Evolutionary conservation across 2,329 filamentous ascomycete species (phyloP), one percentile per base, ranked within the genome.

Genomic region (Microsporum canis): DNA sequence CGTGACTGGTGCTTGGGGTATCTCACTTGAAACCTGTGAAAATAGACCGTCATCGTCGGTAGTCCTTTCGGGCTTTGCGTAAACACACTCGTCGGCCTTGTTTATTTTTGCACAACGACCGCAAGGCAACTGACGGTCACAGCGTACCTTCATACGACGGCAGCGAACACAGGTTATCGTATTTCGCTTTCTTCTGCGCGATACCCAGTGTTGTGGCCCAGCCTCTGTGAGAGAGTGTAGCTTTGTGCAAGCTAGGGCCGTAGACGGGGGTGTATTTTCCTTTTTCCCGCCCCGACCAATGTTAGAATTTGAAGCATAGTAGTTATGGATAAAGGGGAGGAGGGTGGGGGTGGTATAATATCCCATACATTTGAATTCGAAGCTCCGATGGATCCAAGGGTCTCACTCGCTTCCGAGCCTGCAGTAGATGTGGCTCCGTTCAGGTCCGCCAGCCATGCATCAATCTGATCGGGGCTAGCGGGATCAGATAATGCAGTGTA

Each of bases 91-190:
- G 5, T 63, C 56, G 23, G 17, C 39, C 14, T 51, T 59, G 17
- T 61, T 61, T 39, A 56, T 63, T 39, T 49, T 58, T 27, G 39
- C 41, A 53, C 61, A 63, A 31, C 60, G 38, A n/a, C 53, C 59
- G 36, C 62, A 63, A 29, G 62, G 62, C 17, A 49, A 56, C 41
- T 57, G 49, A 14, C 62, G 56, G 45, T 63, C 60, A 27, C 62
- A 63, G 36, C 59, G 61, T 23, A 63, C 60, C 43, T 63, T 63
- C 39, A 63, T 55, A n/a, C 62, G 62, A 14, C 60, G 49, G 39
- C 62, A 63, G 38, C 62, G 60, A n/a, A 49, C 49, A 38, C 62
- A 63, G 17, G 62, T 59, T 12, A 62, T 59, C 1, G 60, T 47
- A 57, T 43, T 49, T 17, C 62, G 56, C 38, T 61, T 57, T 23